These are phyloP conservation scores for Fraxinus anomala DNA, from an alignment of 257 asterid species.

Conservation along the genomic window DNA sequence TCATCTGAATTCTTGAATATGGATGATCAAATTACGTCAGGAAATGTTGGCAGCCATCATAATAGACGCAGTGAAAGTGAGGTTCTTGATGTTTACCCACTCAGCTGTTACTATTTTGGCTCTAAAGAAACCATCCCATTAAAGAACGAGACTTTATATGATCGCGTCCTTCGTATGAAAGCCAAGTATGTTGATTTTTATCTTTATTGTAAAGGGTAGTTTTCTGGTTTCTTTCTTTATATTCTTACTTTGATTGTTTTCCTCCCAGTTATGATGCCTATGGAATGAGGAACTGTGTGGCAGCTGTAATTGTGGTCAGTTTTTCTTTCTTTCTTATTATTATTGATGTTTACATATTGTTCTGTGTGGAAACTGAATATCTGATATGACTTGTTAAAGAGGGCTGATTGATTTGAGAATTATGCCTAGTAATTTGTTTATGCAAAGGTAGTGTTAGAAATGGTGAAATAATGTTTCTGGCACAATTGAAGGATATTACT, in stretches of 20 bases:
- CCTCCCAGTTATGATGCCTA: slow-evolving; percentile 64
- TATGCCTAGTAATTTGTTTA: not conserved
- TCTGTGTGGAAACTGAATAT: not conserved
- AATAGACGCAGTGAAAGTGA: slow-evolving; percentile 9
- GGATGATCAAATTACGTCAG: slow-evolving; percentile 34
- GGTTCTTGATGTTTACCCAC: slow-evolving; percentile 72
- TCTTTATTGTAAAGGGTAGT: not conserved
- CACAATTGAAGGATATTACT: too few species aligned
- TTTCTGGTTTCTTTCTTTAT: not conserved
- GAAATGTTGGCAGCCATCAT: slow-evolving; percentile 9
- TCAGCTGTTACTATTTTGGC: slow-evolving; percentile 79
- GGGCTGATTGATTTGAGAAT: not conserved
- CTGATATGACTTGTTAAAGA: not conserved
- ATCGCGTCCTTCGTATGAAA: slow-evolving; percentile 72
- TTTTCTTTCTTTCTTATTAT: not conserved
- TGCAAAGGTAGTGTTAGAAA: not conserved
- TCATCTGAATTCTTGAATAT: slow-evolving; percentile 23
- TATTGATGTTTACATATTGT: not conserved
- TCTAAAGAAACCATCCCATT: slow-evolving; percentile 48
- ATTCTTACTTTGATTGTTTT: not conserved
- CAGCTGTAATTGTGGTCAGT: slow-evolving; percentile 82
- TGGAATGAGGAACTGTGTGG: slow-evolving; percentile 81
- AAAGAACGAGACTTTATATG: slow-evolving; percentile 58
- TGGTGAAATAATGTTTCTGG: too few species aligned
- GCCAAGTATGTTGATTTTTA: slow-evolving; percentile 43